phyloP scores from a whole-genome alignment of 2,329 filamentous ascomycete genomes.

The Colletotrichum sansevieriae region DNA sequence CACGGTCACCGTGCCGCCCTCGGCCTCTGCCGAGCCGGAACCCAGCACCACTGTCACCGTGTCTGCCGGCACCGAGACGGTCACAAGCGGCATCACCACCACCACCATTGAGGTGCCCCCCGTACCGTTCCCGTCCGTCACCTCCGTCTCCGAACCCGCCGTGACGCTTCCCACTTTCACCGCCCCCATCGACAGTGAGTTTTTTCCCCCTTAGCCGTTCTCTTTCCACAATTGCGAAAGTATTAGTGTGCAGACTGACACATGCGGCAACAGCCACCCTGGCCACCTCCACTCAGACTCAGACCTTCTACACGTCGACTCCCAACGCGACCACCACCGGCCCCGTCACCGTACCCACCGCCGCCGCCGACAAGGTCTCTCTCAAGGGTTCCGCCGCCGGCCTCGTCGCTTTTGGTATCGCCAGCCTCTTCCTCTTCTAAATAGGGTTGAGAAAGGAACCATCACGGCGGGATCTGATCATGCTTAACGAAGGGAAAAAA shows the following conservation, averaged over 20 bases:
- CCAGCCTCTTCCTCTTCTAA: conserved; percentile 53
- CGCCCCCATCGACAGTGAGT: conserved; percentile 31
- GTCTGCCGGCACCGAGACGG: conserved; percentile 32
- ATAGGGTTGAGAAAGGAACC: too few species aligned
- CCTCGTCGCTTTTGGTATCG: conserved; percentile 54
- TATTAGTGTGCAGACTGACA: not conserved
- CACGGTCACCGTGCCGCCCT: conserved; percentile 32
- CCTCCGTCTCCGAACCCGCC: conserved; percentile 20
- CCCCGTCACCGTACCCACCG: conserved; percentile 49
- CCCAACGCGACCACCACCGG: conserved; percentile 47
- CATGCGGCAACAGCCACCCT: conserved; percentile 21
- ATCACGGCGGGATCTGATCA: not conserved
- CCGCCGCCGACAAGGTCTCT: conserved; percentile 44
- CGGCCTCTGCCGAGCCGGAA: conserved; percentile 7
- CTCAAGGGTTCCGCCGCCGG: conserved; percentile 52
- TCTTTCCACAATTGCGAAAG: too few species aligned
- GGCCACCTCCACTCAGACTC: conserved; percentile 27
- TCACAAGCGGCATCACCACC: conserved; percentile 20
- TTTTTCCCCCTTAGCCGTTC: rapidly evolving
- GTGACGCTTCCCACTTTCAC: conserved; percentile 25
- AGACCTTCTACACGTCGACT: conserved; percentile 38
- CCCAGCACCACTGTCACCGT: conserved; percentile 28
- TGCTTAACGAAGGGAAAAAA: not conserved
- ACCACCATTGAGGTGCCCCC: conserved; percentile 36
- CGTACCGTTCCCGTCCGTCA: not conserved